These are phyloP conservation scores for Pythium dissimile DNA, from an alignment of 352 stramenopile species.

Conservation along the genomic window DNA sequence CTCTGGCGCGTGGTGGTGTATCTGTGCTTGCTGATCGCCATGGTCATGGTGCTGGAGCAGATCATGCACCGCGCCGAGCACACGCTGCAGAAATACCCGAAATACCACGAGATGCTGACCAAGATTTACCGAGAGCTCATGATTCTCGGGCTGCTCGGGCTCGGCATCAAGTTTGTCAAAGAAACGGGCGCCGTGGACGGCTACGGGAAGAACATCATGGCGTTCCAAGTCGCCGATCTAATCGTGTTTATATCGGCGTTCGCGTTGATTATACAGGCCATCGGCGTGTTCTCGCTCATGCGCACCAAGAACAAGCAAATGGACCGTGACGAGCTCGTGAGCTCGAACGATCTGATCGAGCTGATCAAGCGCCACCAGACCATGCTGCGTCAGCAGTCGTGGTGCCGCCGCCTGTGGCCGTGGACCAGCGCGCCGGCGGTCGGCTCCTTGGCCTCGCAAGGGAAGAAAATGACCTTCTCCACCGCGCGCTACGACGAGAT, in stretches of 20 bases:
- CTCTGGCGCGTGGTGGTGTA: slow-evolving; percentile 50
- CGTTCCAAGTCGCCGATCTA: slow-evolving; percentile 32
- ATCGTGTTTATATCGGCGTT: slow-evolving; percentile 33
- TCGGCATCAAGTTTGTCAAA: slow-evolving; percentile 35
- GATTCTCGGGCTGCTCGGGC: slow-evolving; percentile 28
- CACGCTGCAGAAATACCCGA: slow-evolving; percentile 40
- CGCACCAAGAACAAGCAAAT: slow-evolving; percentile 27
- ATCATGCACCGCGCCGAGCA: slow-evolving; percentile 48
- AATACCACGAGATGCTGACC: slow-evolving; percentile 63
- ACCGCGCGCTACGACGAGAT: slow-evolving; percentile 14
- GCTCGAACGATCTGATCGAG: slow-evolving; percentile 20
- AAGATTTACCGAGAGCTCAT: slow-evolving; percentile 36
- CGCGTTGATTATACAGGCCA: slow-evolving; percentile 29
- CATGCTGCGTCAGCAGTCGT: slow-evolving; percentile 12
- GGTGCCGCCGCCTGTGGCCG: slow-evolving; percentile 7
- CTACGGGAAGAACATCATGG: slow-evolving; percentile 23
- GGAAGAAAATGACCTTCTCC: slow-evolving; percentile 8
- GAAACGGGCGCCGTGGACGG: slow-evolving; percentile 8
- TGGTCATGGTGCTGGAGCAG: slow-evolving; percentile 48
- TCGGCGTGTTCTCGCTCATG: slow-evolving; percentile 27
- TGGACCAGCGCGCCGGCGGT: slow-evolving; percentile 5
- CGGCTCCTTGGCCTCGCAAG: not conserved
- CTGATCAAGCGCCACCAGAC: slow-evolving; percentile 24
- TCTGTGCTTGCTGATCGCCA: slow-evolving; percentile 44
- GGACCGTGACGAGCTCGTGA: slow-evolving; percentile 22